Evolutionary conservation across 805 yeast species (phyloP).

Genomic region (Tetrapisispora nanseiensis): DNA sequence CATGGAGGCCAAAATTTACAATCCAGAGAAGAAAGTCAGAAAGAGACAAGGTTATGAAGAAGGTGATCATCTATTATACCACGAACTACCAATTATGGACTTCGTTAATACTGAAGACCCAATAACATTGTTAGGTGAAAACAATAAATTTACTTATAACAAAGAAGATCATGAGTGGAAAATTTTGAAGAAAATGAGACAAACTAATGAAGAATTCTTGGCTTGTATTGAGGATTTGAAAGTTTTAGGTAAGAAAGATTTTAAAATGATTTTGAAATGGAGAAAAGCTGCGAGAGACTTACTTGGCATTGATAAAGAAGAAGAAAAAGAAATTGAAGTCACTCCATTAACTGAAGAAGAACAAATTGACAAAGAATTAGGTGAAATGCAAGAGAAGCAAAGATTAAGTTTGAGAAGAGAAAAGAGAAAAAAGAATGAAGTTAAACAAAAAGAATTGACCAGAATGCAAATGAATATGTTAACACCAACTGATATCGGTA

Average conservation of each 20-base stretch:
- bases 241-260: slow-evolving; percentile 90
- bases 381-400: slow-evolving; percentile 61
- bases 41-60: slow-evolving; percentile 96
- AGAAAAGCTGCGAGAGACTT: slow-evolving; percentile 75
- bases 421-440: slow-evolving; percentile 71
- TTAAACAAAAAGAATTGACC: slow-evolving; percentile 74
- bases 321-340: slow-evolving; percentile 45
- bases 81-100: slow-evolving; percentile 64
- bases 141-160: slow-evolving; percentile 55
- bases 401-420: slow-evolving; percentile 65
- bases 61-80: slow-evolving; percentile 68
- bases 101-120: slow-evolving; percentile 79
- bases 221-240: slow-evolving; percentile 86
- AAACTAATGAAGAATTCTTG: slow-evolving; percentile 67
- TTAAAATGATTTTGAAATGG: slow-evolving; percentile 76
- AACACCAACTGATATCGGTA: slow-evolving; percentile 85
- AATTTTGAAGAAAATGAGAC: slow-evolving; percentile 57
- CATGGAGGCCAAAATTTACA: slow-evolving; percentile 85
- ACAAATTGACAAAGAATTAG: slow-evolving; percentile 76
- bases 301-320: slow-evolving; percentile 53
- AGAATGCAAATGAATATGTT: slow-evolving; percentile 96
- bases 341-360: slow-evolving; percentile 79
- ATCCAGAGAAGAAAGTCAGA: slow-evolving; percentile 86
- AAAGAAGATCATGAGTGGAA: slow-evolving; percentile 60
- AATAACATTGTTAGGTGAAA: slow-evolving; percentile 67